Conservation (phyloP, 192 early-diverging fungal species). For the Diversispora epigaea region DNA sequence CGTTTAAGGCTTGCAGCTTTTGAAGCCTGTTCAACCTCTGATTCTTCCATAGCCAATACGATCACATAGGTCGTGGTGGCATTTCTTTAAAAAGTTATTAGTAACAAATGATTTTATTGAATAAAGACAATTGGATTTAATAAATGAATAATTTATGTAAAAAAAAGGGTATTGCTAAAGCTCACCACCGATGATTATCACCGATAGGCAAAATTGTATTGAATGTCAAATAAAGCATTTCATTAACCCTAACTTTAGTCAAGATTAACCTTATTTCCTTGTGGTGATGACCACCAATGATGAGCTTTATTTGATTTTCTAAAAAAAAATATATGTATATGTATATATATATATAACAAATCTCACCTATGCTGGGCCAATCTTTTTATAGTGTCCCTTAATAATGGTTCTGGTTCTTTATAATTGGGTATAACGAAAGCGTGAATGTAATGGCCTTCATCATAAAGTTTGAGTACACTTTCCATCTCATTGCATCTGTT, state of each 20-base stretch:
- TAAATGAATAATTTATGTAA: too few relatives aligned
- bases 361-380: conserved; percentile 62
- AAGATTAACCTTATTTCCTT: too few relatives aligned
- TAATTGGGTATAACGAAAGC: conserved; percentile 75
- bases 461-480: conserved; percentile 34
- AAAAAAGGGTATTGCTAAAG: too few relatives aligned
- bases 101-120: background rate
- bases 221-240: too few relatives aligned
- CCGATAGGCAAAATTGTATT: too few relatives aligned
- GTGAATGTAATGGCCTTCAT: conserved; percentile 51
- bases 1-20: conserved; percentile 60
- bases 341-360: background rate
- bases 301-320: background rate
- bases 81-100: conserved; percentile 35
- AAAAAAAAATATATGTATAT: background rate
- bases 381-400: conserved; percentile 69
- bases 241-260: too few relatives aligned
- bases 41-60: conserved; percentile 75
- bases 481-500: conserved; percentile 36
- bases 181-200: too few relatives aligned
- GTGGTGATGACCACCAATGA: too few relatives aligned
- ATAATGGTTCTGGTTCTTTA: conserved; percentile 63
- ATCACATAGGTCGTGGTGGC: conserved; percentile 55
- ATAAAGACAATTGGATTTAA: background rate
- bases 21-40: conserved; percentile 51